Conservation (phyloP, 345 rosid genomes). For the Brassica nigra region DNA sequence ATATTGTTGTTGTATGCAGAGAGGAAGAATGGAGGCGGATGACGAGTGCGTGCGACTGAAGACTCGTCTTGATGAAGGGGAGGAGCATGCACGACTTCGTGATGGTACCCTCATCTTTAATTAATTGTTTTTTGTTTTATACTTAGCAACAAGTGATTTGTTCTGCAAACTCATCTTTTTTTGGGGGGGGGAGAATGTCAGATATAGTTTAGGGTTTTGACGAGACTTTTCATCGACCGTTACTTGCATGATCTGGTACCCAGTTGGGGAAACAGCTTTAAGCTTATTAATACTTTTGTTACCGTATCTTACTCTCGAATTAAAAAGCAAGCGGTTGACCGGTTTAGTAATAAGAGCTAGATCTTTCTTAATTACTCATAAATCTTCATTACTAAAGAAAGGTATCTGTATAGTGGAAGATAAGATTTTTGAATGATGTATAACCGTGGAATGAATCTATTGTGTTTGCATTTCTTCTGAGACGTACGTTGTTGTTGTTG, state of each 20-base stretch:
- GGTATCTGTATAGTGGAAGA: background rate
- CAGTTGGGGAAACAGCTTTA: background rate
- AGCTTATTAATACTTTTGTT: background rate
- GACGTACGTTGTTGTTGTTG: background rate
- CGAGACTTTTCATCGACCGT: background rate
- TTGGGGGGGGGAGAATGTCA: background rate
- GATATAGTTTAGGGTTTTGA: background rate
- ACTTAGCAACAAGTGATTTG: background rate
- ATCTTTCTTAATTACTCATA: background rate
- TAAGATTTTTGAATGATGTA: background rate
- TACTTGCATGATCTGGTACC: constrained; percentile 1
- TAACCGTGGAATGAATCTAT: background rate
- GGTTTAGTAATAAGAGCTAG: background rate
- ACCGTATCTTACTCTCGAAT: background rate
- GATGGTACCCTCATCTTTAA: constrained; percentile 46
- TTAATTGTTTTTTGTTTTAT: background rate
- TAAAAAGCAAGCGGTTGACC: background rate
- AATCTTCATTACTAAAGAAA: background rate
- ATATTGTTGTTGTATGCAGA: background rate
- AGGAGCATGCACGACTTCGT: constrained; percentile 62
- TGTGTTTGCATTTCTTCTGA: background rate
- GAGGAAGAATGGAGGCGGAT: too few relatives aligned
- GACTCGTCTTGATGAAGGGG: constrained; percentile 57
- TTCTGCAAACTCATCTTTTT: background rate
- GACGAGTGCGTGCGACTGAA: constrained; percentile 34